Evolutionary conservation across 345 rosid species (phyloP).

Genomic region (Populus alba): DNA sequence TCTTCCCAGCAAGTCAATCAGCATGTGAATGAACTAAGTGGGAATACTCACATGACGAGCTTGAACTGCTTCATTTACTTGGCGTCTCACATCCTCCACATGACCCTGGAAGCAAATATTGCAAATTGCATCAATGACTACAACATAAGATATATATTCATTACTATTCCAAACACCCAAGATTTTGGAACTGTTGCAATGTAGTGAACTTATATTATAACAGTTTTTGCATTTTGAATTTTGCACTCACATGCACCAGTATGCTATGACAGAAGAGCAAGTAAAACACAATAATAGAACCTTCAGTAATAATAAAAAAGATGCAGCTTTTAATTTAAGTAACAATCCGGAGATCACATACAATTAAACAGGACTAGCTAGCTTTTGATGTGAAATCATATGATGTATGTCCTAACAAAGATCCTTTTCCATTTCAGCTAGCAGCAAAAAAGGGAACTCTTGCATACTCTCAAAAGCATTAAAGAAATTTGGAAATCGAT

Average conservation of each 20-base stretch:
- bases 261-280: background rate
- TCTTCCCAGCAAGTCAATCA: background rate
- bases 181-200: background rate
- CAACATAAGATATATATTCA: background rate
- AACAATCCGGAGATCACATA: background rate
- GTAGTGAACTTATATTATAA: background rate
- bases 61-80: constrained; percentile 83
- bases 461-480: background rate
- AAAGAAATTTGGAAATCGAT: background rate
- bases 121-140: background rate
- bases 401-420: background rate
- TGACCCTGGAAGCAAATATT: constrained; percentile 55
- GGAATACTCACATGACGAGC: constrained; percentile 60
- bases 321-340: background rate
- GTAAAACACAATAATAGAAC: background rate
- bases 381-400: background rate
- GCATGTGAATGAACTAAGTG: background rate
- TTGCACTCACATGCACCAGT: background rate
- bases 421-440: background rate
- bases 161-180: background rate
- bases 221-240: background rate
- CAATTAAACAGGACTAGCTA: background rate
- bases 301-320: background rate
- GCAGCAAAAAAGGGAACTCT: background rate
- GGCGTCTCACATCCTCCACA: constrained; percentile 83